Base-by-base conservation (phyloP, 83 land plant species). In the Picea engelmannii region DNA sequence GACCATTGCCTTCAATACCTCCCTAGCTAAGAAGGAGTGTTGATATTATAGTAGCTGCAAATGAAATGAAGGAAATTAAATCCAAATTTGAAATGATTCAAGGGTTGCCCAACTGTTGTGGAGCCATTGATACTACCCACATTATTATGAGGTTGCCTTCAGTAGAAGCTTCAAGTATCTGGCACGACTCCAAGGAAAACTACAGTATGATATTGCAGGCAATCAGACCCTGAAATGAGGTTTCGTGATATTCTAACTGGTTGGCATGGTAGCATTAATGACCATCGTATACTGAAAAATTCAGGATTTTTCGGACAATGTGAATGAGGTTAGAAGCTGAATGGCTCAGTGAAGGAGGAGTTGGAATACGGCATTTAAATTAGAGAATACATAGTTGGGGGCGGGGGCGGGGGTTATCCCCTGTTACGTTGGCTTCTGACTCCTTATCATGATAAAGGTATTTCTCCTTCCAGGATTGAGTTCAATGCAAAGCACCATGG, bases 181-280 rank as follows among this genome's bases (percentile, higher is more conserved):
- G 97, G 98, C 78, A 84, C 63, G 98, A 96, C 82, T 52, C 71
- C 1, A 88, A 94, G 82, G 83, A 94, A 82, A 94, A 96, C 49
- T 89, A 92, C 83, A 91, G 94, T 85, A 94, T 94, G 97, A 78
- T 92, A 38, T 77, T 96, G 87, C 98, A 96, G 83, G 98, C 86
- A n/a, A 82, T 94, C 23, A 52, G 98, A 94, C 85, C 86, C 89
- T 7, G 84, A 87, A 9, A 88, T 93, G 91, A 93, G 90, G 84
- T 91, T 96, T 78, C 87, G 90, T 11, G 97, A 94, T 84, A 87
- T 96, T 52, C 83, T 96, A 52, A 92, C 96, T 64, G 98, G 98
- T 62, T 91, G 89, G 90, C 96, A 96, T 23, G 98, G 98, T 16
- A 86, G 89, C 76, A 81, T 96, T 78, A 87, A 79, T 60, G 95